Evolutionary conservation across 2,329 filamentous ascomycete genomes (phyloP), one percentile per base, ranked within the genome.

Genomic region (Aspergillus fumigatiaffinis): DNA sequence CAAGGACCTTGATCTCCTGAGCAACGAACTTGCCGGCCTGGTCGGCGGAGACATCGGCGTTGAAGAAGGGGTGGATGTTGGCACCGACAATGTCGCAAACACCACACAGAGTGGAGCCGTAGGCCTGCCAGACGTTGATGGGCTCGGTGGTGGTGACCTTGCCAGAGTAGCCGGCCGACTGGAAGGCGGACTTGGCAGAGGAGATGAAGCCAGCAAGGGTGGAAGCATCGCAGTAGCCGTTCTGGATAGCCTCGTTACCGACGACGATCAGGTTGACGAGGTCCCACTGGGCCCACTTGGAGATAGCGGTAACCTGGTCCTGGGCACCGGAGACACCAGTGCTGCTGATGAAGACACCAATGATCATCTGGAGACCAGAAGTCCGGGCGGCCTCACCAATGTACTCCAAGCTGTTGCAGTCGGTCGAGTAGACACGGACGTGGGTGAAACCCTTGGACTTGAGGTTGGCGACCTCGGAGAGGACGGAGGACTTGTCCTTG

Each of bases 21-120:
- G 81, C 77, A 67, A 92, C 89, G 74, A 97, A 97, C 53, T 79
- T 73, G 72, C 93, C 93, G 55, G 92, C 92, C 52, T 83, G 70
- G 3, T 76, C 68, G 59, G 92, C 84, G 25, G 77, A 71, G 63
- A 87, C 82, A 57, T 83, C 79, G 49, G 85, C 72, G 82, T 95
- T 95, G 88, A 97, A 97, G 88, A 89, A 97, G 66, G 92, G 87
- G 80, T 97, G 92, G 69, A 95, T 86, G 83, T 97, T 96, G 76
- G 86, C 87, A 76, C 88, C 90, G 41, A 91, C 83, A 60, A 95
- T 80, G 71, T 96, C 92, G 58, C 97, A 82, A 67, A 82, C 83
- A 38, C 70, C 67, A 83, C 93, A 97, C 61, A 97, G 82, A 51
- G 76, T 76, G 32, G 60, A 58, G 21, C 72, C 83, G 62, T 87